Evolutionary conservation across 139 green algal species (phyloP).

Genomic region (Chlorella ohadii): DNA sequence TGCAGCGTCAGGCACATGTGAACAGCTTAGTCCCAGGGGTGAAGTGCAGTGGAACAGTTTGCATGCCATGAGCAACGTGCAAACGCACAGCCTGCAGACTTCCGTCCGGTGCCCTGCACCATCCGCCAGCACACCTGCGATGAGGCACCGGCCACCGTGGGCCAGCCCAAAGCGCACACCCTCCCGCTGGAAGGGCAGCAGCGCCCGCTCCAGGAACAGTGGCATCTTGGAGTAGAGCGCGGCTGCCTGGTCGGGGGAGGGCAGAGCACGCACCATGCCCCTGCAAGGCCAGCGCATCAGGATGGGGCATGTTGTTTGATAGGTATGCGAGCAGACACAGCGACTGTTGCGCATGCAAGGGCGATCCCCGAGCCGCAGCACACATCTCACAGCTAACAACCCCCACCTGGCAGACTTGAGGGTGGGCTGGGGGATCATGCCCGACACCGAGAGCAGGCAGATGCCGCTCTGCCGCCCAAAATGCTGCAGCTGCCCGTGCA

Average conservation of each 20-base stretch:
- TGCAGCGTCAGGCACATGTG: background rate
- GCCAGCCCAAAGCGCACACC: conserved; percentile 85
- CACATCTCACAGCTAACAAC: no score
- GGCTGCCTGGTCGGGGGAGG: conserved; percentile 51
- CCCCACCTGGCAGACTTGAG: conserved; percentile 44
- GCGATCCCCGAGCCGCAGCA: no score
- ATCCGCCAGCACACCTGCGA: conserved; percentile 57
- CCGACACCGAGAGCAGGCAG: conserved; percentile 21
- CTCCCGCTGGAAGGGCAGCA: conserved; percentile 70
- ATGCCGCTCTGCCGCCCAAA: conserved; percentile 2
- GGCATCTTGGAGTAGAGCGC: conserved; percentile 59
- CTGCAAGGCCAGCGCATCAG: conserved; percentile 9
- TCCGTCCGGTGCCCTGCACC: background rate
- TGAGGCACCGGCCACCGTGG: conserved; percentile 74
- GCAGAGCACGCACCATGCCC: background rate
- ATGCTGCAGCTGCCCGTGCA: conserved; percentile 33
- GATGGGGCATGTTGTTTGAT: no score
- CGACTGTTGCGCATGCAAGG: no score
- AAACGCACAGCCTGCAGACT: no score
- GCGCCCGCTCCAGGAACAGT: conserved; percentile 49
- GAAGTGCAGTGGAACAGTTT: no score
- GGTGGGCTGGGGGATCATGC: conserved; percentile 38
- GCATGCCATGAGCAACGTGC: no score
- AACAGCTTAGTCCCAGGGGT: no score
- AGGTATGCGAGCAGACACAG: no score